These are phyloP conservation scores for Cephaloascus albidus DNA, from an alignment of 805 yeast species.

Conservation along the genomic window DNA sequence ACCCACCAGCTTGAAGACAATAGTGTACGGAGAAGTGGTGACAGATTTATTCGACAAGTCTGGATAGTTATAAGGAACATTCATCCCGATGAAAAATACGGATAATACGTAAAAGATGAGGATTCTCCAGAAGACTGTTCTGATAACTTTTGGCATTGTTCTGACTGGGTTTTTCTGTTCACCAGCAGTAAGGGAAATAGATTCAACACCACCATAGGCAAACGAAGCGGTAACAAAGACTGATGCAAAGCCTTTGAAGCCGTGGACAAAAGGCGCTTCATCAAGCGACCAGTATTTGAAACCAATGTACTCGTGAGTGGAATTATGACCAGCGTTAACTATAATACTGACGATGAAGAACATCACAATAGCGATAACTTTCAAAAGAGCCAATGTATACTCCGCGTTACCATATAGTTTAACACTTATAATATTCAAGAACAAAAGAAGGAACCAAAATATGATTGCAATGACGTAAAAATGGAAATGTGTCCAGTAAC, in stretches of 20 bases:
- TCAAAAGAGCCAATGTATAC: slow-evolving; percentile 25
- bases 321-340: slow-evolving; percentile 51
- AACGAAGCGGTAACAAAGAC: slow-evolving; percentile 43
- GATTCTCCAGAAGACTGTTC: slow-evolving; percentile 21
- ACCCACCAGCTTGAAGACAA: slow-evolving; percentile 32
- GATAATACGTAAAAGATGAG: slow-evolving; percentile 25
- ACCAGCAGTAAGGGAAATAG: slow-evolving; percentile 22
- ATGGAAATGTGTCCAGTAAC: slow-evolving; percentile 39
- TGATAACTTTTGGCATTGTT: slow-evolving; percentile 20
- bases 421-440: slow-evolving; percentile 26
- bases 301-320: slow-evolving; percentile 27
- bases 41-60: slow-evolving; percentile 16
- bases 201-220: slow-evolving; percentile 41
- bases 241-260: slow-evolving; percentile 42
- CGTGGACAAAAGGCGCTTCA: slow-evolving; percentile 44
- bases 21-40: slow-evolving; percentile 30
- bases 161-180: slow-evolving; percentile 21
- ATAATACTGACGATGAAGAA: slow-evolving; percentile 48
- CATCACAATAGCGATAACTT: slow-evolving; percentile 43
- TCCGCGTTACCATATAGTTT: slow-evolving; percentile 32
- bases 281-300: slow-evolving; percentile 34
- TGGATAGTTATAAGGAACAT: slow-evolving; percentile 29
- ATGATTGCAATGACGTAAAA: slow-evolving; percentile 43
- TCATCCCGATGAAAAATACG: slow-evolving; percentile 30
- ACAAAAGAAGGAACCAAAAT: slow-evolving; percentile 41